Conservation (phyloP, 257 asterid genomes). For the Anisodus tanguticus region DNA sequence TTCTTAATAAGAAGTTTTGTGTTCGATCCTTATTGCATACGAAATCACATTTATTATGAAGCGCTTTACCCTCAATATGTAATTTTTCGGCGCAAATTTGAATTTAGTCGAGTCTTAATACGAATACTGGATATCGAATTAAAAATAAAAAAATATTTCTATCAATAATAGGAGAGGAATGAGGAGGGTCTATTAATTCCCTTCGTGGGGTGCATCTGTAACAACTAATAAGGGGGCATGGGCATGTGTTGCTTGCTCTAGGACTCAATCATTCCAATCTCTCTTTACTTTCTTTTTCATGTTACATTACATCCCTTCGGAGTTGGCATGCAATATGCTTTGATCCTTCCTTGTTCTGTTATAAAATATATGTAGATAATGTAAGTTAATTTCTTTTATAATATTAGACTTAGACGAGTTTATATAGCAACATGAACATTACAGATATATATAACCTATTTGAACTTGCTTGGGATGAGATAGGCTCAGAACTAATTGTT, state of each 20-base stretch:
- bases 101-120: neutral
- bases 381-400: neutral
- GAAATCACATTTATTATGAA: neutral
- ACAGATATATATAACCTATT: neutral
- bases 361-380: neutral
- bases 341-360: no score
- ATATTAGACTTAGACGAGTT: neutral
- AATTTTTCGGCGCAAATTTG: fast-evolving
- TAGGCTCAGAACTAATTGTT: no score
- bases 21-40: neutral
- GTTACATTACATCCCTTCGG: slow-evolving; percentile 1
- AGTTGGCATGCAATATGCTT: slow-evolving; percentile 20
- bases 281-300: neutral
- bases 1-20: neutral
- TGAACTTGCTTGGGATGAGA: neutral
- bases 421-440: neutral
- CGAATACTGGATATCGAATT: neutral
- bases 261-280: slow-evolving; percentile 12
- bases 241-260: slow-evolving; percentile 17
- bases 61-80: neutral
- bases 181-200: neutral
- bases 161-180: no score
- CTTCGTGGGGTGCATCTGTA: slow-evolving; percentile 16
- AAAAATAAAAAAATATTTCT: no score
- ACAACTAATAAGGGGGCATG: slow-evolving; percentile 29